phyloP scores from a whole-genome alignment of 2,329 filamentous ascomycete genomes.

The Rhinocladiella mackenziei region DNA sequence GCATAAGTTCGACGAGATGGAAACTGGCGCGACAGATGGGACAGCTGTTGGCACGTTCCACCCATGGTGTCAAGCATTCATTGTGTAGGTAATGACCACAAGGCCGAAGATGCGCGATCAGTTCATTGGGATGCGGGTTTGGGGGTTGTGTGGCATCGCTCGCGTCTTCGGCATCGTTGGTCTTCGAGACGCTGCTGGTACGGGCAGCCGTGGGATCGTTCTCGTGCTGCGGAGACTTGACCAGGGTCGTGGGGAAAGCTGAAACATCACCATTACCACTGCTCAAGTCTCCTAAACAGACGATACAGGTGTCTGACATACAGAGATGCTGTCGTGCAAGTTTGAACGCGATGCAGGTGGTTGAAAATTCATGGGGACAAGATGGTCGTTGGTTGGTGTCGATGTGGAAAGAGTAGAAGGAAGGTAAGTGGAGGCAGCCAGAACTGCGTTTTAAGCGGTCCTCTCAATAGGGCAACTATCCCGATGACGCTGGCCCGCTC shows the following conservation, averaged over 20 bases:
- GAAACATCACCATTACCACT: conserved; percentile 51
- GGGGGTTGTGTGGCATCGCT: conserved; percentile 27
- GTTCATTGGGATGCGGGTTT: conserved; percentile 31
- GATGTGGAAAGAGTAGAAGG: conserved; percentile 22
- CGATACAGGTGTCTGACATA: conserved; percentile 65
- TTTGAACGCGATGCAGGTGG: conserved; percentile 19
- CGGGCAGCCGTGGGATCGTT: conserved; percentile 19
- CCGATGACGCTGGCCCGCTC: conserved; percentile 1
- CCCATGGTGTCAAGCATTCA: conserved; percentile 88
- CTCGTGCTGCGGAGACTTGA: conserved; percentile 36
- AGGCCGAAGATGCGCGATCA: conserved; percentile 61
- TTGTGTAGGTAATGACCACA: conserved; percentile 93
- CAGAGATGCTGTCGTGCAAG: conserved; percentile 31
- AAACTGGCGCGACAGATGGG: conserved; percentile 92
- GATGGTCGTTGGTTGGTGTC: conserved; percentile 11
- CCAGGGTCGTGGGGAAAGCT: conserved; percentile 41
- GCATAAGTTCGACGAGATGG: conserved; percentile 81
- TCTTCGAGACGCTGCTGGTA: conserved; percentile 32
- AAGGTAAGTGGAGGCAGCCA: conserved; percentile 18
- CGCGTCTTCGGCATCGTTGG: conserved; percentile 31
- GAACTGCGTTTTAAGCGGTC: conserved; percentile 11
- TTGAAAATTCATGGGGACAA: conserved; percentile 17
- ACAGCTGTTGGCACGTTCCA: conserved; percentile 94
- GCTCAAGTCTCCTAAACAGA: conserved; percentile 67
- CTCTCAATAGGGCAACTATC: conserved; percentile 5